These are phyloP conservation scores for Mitragyna speciosa DNA, from an alignment of 257 asterid genomes.

Conservation along the genomic window DNA sequence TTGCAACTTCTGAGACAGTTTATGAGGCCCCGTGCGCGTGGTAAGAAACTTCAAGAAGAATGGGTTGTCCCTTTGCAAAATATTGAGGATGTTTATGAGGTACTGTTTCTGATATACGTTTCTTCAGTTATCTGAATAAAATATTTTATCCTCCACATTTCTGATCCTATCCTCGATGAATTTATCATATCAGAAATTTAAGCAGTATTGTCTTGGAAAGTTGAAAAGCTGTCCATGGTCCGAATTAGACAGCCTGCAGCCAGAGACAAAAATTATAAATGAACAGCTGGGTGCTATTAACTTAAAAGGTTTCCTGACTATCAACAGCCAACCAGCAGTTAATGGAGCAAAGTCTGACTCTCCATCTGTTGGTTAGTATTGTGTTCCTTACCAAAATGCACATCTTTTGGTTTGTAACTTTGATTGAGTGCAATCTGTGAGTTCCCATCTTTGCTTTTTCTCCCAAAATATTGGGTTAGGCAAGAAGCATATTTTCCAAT, in stretches of 20 bases:
- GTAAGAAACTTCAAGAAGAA: conserved; percentile 83
- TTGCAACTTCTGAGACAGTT: conserved; percentile 56
- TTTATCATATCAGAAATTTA: conserved; percentile 55
- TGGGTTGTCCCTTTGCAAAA: conserved; percentile 76
- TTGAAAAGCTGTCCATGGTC: conserved; percentile 91
- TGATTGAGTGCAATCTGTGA: not conserved
- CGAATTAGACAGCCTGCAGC: conserved; percentile 89
- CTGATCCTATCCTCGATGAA: conserved; percentile 5
- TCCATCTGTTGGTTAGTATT: conserved; percentile 68
- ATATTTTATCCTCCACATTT: not conserved
- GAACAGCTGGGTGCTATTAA: conserved; percentile 67
- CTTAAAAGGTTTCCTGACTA: conserved; percentile 78
- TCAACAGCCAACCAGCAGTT: conserved; percentile 97
- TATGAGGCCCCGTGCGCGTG: conserved; percentile 88
- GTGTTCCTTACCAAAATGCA: not conserved
- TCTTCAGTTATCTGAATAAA: not conserved
- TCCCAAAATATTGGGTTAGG: not conserved
- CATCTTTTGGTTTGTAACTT: not conserved
- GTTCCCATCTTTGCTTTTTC: not conserved
- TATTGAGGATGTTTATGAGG: conserved; percentile 79
- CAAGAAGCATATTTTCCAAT: not conserved
- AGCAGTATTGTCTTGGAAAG: conserved; percentile 75
- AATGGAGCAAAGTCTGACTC: conserved; percentile 82
- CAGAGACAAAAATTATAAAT: conserved; percentile 83
- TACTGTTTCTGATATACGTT: conserved; percentile 25